Evolutionary conservation across 352 stramenopile genomes (phyloP).

Genomic region (Globisporangium heterothallicum): DNA sequence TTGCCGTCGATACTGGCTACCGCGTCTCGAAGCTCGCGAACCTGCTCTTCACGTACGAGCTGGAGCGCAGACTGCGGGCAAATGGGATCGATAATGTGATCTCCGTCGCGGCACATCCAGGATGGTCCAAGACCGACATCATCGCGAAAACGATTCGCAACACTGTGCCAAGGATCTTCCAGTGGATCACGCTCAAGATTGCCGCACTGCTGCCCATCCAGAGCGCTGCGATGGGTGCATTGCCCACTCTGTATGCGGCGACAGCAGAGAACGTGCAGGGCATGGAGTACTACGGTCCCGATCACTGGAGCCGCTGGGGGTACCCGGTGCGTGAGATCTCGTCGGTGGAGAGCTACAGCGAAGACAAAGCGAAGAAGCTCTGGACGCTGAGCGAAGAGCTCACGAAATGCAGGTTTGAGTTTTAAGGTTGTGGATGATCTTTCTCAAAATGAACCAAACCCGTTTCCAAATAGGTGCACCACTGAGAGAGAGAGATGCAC

Average conservation of each 20-base stretch:
- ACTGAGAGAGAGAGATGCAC: no score
- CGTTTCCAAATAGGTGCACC: no score
- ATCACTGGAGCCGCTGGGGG: slow-evolving; percentile 2
- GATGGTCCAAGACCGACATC: slow-evolving; percentile 31
- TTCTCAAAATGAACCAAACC: no score
- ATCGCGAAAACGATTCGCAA: slow-evolving; percentile 28
- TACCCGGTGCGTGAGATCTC: slow-evolving; percentile 15
- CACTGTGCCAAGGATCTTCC: slow-evolving; percentile 15
- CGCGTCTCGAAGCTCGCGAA: slow-evolving; percentile 42
- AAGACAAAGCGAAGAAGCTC: slow-evolving; percentile 10
- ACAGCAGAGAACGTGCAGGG: slow-evolving; percentile 9
- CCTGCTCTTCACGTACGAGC: slow-evolving; percentile 45
- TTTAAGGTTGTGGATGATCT: no score
- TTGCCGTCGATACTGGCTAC: slow-evolving; percentile 29
- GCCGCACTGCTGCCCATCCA: slow-evolving; percentile 1
- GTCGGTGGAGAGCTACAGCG: slow-evolving; percentile 10
- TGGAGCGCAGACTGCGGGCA: slow-evolving; percentile 29
- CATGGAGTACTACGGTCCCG: slow-evolving; percentile 12
- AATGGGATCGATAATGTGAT: slow-evolving; percentile 23
- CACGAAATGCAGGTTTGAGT: slow-evolving; percentile 7
- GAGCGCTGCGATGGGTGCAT: slow-evolving; percentile 1
- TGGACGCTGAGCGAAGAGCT: slow-evolving; percentile 15
- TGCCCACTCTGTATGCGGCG: slow-evolving; percentile 8
- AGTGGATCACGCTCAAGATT: slow-evolving; percentile 7
- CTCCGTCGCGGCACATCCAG: slow-evolving; percentile 32